phyloP scores from a whole-genome alignment of 75 land plant species.

The Picea glauca region DNA sequence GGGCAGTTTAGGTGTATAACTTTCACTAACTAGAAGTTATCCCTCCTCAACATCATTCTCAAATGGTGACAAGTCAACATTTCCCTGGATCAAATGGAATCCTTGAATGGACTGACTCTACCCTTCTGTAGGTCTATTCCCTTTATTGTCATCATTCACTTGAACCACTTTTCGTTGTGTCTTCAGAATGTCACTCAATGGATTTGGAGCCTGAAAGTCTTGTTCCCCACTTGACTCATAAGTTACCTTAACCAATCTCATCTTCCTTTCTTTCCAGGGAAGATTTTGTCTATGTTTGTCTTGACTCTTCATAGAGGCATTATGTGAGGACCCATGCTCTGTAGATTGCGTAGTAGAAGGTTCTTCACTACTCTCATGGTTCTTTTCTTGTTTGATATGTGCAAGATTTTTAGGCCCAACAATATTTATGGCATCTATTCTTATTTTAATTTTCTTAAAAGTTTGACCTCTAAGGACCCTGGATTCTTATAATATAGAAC shows the following conservation, averaged over 20 bases:
- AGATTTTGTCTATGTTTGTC: conserved; percentile 3
- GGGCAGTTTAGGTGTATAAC: background rate
- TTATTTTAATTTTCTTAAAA: conserved; percentile 24
- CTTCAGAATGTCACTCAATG: too few species aligned
- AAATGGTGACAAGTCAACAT: background rate
- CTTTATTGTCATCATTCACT: too few species aligned
- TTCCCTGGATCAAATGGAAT: background rate
- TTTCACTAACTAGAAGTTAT: background rate
- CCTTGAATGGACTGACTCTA: background rate
- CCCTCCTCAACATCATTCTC: conserved; percentile 6
- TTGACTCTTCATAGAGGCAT: background rate
- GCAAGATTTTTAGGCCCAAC: conserved; percentile 57
- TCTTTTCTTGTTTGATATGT: conserved; percentile 49
- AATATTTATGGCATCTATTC: conserved; percentile 30
- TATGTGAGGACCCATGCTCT: conserved; percentile 1
- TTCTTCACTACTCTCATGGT: background rate
- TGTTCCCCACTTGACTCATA: background rate
- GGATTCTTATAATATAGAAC: background rate
- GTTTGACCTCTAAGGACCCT: conserved; percentile 4
- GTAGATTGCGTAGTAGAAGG: background rate
- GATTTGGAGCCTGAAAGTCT: too few species aligned
- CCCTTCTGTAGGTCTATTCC: background rate
- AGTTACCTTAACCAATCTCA: background rate
- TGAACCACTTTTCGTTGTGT: too few species aligned
- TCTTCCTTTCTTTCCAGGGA: background rate